phyloP scores from a whole-genome alignment of 768 basidiomycete genomes.

The Zangia roseola region DNA sequence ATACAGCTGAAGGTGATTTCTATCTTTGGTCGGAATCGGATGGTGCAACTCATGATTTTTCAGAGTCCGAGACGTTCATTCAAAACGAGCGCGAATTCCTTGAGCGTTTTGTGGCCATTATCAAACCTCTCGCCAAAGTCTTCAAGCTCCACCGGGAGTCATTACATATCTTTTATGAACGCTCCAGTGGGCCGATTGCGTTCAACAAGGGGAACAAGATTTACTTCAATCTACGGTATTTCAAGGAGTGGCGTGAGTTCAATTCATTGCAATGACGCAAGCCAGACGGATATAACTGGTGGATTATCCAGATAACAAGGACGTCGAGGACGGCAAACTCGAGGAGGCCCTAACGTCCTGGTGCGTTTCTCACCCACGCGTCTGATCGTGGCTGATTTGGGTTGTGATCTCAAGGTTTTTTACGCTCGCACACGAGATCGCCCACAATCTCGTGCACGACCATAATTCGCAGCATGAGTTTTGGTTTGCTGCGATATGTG shows the following conservation, averaged over 20 bases:
- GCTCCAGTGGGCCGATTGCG: constrained; percentile 74
- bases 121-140: constrained; percentile 60
- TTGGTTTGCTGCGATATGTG: constrained; percentile 85
- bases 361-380: constrained; percentile 33
- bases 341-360: constrained; percentile 79
- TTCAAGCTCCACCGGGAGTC: constrained; percentile 69
- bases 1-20: constrained; percentile 51
- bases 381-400: no score
- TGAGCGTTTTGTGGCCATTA: constrained; percentile 65
- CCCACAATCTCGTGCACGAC: constrained; percentile 80
- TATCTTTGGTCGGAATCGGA: not conserved
- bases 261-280: not conserved
- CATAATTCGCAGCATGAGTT: constrained; percentile 92
- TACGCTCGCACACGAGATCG: constrained; percentile 50
- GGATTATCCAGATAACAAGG: constrained; percentile 49
- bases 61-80: constrained; percentile 41
- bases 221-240: constrained; percentile 84
- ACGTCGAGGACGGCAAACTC: constrained; percentile 51
- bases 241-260: constrained; percentile 76
- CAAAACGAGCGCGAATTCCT: constrained; percentile 49
- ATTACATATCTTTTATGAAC: constrained; percentile 83
- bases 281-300: not conserved
- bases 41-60: not conserved
- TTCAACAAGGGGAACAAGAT: constrained; percentile 87
- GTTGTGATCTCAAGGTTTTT: constrained; percentile 50